These are phyloP conservation scores for Chrysoporthe puriensis DNA, from an alignment of 2,329 filamentous ascomycete genomes.

Conservation along the genomic window DNA sequence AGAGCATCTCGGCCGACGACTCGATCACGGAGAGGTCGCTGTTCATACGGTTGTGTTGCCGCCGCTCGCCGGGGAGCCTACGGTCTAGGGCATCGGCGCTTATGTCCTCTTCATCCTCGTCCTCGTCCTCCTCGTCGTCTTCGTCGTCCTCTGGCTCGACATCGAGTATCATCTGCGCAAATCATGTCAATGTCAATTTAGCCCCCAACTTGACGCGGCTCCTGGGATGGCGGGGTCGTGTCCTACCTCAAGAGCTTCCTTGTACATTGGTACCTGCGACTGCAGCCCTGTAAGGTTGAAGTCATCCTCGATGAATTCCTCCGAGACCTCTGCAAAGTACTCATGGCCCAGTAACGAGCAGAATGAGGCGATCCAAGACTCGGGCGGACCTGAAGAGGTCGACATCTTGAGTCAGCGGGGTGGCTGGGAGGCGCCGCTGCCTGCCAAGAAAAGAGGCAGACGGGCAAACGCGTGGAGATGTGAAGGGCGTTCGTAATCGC, in stretches of 20 bases:
- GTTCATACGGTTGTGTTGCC: conserved; percentile 81
- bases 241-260: conserved; percentile 85
- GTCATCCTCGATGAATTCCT: conserved; percentile 99
- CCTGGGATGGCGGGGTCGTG: background rate
- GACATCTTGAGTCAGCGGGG: conserved; percentile 50
- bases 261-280: conserved; percentile 97
- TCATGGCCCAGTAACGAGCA: conserved; percentile 95
- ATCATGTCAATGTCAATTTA: conserved; percentile 13
- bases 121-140: conserved; percentile 82
- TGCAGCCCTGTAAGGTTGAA: conserved; percentile 97
- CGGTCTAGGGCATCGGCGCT: conserved; percentile 66
- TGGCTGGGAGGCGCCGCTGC: conserved; percentile 1
- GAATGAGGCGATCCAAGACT: conserved; percentile 98
- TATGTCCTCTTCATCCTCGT: conserved; percentile 74
- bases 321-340: conserved; percentile 97
- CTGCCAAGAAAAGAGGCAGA: background rate
- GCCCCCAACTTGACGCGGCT: conserved; percentile 30
- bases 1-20: conserved; percentile 95
- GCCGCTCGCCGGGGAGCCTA: conserved; percentile 63
- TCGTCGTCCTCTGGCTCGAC: conserved; percentile 95
- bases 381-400: conserved; percentile 64
- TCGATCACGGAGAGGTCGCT: conserved; percentile 96
- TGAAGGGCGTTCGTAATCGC: conserved; percentile 5
- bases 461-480: conserved; percentile 2
- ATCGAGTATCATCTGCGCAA: conserved; percentile 86